Evolutionary conservation across 768 basidiomycete genomes (phyloP), one percentile per base, ranked within the genome.

Genomic region (Hygrophorus russula): DNA sequence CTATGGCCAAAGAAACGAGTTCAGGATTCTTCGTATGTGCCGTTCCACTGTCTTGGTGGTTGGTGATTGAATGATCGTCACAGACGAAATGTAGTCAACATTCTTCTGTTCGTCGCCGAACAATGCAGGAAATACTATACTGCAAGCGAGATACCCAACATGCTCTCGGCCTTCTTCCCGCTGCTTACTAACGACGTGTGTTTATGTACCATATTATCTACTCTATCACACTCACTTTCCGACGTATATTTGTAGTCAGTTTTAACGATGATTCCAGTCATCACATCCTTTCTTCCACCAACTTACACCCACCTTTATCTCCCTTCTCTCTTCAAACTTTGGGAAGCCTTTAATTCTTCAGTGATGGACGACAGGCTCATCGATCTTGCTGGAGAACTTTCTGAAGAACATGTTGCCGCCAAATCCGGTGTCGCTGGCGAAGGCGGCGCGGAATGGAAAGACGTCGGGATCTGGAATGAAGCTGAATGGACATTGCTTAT

Each of bases 391-490:
- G 83, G 80, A 30, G 69, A 76, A 20, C 60, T 90, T 17, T 68
- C 83, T 0, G 80, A 84, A 57, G 80, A 84, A 53, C 80, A 87
- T 53, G 69, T 81, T 17, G 60, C 75, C 15, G 80, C 81, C 14
- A 61, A 68, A 15, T 56, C 58, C 31, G 74, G 76, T n/a, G 66
- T 65, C 35, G 68, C 63, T n/a, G 78, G 73, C 7, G 59, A 60
- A 39, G 75, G 72, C 39, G 70, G 71, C 31, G 72, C 78, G 6
- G 61, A 65, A 44, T 83, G 80, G 79, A 82, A 81, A 57, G 85
- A 88, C 51, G 73, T 97, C 29, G 93, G 93, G 10, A 92, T 98
- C 43, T 92, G 90, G 76, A 80, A 76, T 4, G 74, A 88, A 45
- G 67, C 74, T 34, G 80, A 97, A 59, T 97, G 90, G 80, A 76